Base-by-base conservation (phyloP, 352 stramenopile genomes). In the Globisporangium okanoganense region DNA sequence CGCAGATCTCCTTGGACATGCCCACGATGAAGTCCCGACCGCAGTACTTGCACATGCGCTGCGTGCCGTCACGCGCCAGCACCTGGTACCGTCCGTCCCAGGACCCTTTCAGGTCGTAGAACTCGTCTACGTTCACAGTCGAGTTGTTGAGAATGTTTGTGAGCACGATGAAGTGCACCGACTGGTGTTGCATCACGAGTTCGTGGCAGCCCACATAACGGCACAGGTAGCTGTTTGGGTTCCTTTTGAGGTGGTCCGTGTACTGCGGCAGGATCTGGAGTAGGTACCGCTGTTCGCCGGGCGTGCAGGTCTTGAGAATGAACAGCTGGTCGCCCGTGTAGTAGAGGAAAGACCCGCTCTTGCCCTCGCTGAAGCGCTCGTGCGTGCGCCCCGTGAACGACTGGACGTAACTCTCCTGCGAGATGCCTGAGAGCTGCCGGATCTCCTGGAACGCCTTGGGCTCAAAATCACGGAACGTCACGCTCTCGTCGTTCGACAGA, bases 71-170 rank as follows among this genome's bases (percentile, higher is more conserved):
- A 31, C 69, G 75, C 36, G 82, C 78, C n/a, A 79, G 68, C 36
- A 76, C 69, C 5, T 73, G 72, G 56, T 90, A 88, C 40, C 87
- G 75, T n/a, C 86, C 87, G 50, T 97, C 86, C 84, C 86, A 97
- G n/a, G 83, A 92, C 13, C 91, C 91, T 60, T 96, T 96, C 55
- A 96, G 68, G 33, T 96, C 88, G 71, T 93, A 96, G 41, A 93
- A 82, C 60, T 94, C 87, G 65, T 96, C 83, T 27, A 96, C 82
- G 62, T 92, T 88, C 47, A 94, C 74, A 2, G 62, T 85, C 33
- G 87, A 73, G 63, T 92, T 96, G 74, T 92, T 91, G 31, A 96
- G 66, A 50, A 96, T 91, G 58, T 94, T 96, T 13, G 82, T 92
- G 36, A 96, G 72, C 56, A 95, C 87, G 56, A 96, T 95, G 52